These are phyloP conservation scores for Citrus sinensis DNA, from an alignment of 345 rosid genomes.

Conservation along the genomic window DNA sequence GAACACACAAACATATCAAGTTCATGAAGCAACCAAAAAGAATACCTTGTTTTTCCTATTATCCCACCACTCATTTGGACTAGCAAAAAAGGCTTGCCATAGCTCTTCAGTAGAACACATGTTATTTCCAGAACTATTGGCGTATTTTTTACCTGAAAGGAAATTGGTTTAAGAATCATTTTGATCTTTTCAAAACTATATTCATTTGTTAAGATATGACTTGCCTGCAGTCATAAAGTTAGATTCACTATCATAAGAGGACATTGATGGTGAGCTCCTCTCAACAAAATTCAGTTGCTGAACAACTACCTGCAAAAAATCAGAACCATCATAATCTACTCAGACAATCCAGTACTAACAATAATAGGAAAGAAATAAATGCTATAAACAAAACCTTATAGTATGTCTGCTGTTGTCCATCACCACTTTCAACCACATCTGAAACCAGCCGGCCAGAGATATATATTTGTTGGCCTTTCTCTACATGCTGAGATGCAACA, in stretches of 20 bases:
- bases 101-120: slow-evolving; percentile 33
- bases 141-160: slow-evolving; percentile 33
- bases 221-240: slow-evolving; percentile 28
- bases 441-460: slow-evolving; percentile 58
- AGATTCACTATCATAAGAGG: slow-evolving; percentile 25
- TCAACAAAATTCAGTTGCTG: slow-evolving; percentile 57
- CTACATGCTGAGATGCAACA: slow-evolving; percentile 46
- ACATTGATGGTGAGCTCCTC: slow-evolving; percentile 27
- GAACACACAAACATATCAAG: not conserved
- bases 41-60: slow-evolving; percentile 62
- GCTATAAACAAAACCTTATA: slow-evolving; percentile 41
- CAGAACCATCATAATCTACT: not conserved
- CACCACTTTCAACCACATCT: slow-evolving; percentile 47
- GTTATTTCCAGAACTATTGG: slow-evolving; percentile 26
- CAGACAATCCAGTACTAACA: not conserved
- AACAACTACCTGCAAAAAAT: slow-evolving; percentile 46
- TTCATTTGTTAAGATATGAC: not conserved
- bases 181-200: not conserved
- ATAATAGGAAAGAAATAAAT: not conserved
- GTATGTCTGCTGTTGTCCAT: slow-evolving; percentile 53
- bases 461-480: slow-evolving; percentile 59
- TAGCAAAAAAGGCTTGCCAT: slow-evolving; percentile 66
- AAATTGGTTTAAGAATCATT: not conserved
- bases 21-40: not conserved
- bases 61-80: slow-evolving; percentile 70